Conservation (phyloP, 2,329 filamentous ascomycete species). For the Botrytis deweyae region DNA sequence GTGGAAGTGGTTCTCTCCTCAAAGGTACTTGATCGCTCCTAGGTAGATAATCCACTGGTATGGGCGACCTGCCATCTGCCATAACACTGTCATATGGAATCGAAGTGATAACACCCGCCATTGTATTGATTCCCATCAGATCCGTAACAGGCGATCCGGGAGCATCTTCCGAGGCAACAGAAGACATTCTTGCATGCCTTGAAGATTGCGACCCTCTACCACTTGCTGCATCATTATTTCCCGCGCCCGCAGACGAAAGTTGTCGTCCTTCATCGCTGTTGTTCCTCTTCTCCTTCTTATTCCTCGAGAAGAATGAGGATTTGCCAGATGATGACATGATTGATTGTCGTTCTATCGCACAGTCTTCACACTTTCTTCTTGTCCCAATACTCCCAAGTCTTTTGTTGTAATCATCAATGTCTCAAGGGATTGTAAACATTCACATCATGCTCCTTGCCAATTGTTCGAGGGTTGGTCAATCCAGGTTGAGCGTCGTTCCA, state of each 20-base stretch:
- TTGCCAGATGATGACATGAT: constrained; percentile 18
- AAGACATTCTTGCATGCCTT: constrained; percentile 72
- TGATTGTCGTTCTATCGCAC: constrained; percentile 25
- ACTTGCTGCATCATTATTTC: constrained; percentile 59
- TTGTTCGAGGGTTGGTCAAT: constrained; percentile 20
- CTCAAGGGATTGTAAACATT: constrained; percentile 30
- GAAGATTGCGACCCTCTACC: constrained; percentile 67
- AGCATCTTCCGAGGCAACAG: constrained; percentile 68
- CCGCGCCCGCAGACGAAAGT: constrained; percentile 42
- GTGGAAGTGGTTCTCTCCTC: constrained; percentile 72
- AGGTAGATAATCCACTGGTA: constrained; percentile 71
- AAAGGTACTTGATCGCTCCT: constrained; percentile 61
- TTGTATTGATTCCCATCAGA: constrained; percentile 63
- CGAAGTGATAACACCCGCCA: constrained; percentile 79
- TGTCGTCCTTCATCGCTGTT: constrained; percentile 58
- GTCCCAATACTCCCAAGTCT: constrained; percentile 27
- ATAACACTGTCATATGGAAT: constrained; percentile 79
- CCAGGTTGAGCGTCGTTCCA: constrained; percentile 1
- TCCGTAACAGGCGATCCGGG: constrained; percentile 62
- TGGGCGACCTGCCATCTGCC: constrained; percentile 65
- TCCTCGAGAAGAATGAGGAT: constrained; percentile 82
- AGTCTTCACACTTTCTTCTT: constrained; percentile 15
- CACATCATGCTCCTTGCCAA: constrained; percentile 35
- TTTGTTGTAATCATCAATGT: constrained; percentile 33
- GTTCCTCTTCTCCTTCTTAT: constrained; percentile 71